Evolutionary conservation across 1,284 basidiomycete species (phyloP), one percentile per base, ranked within the genome.

Genomic region (Heliocybe sulcata): DNA sequence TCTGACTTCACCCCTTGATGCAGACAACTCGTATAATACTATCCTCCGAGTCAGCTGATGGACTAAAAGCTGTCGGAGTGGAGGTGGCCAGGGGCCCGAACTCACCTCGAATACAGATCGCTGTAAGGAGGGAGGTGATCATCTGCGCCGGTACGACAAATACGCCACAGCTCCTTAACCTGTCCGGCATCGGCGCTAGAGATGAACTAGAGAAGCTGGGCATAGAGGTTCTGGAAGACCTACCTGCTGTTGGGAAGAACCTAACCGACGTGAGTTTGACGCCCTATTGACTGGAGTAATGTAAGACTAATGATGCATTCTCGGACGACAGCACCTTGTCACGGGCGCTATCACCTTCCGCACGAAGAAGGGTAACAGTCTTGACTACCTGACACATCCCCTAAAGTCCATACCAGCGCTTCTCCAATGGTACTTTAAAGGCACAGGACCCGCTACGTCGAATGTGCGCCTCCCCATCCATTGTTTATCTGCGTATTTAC

Each of bases 11-110:
- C n/a, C n/a, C n/a, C 45, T 47, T 47, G 45, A 47, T 19, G 20
- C 82, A 0, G 73, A 73, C 16, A 82, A 77, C 12, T 82, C 79
- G 9, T 75, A 73, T 25, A 67, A 88, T 20, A 55, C 85, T 1
- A 89, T 90, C 63, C 82, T 85, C 55, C 71, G 27, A 29, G 27
- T 25, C 47, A 3, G 68, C 2, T n/a, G 47, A 25, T 6, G 8
- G 23, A 25, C 27, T 22, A 16, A 77, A 77, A 29, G 85, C 82
- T 0, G 66, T 76, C 14, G 84, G 82, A 1, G 83, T 86, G 48
- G 83, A 87, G 58, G 47, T 49, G 12, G 47, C 47, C 47, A 49
- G n/a, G 23, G n/a, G 25, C n/a, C 10, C 47, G 6, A 16, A 11
- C 22, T 49, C 47, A 12, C 47, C 9, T 4, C 8, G 47, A 22